Percentiles rank a stretch among this genome's conserved stretches.
phyloP scores from a whole-genome alignment of 768 basidiomycete species.

The Dioszegia hungarica region DNA sequence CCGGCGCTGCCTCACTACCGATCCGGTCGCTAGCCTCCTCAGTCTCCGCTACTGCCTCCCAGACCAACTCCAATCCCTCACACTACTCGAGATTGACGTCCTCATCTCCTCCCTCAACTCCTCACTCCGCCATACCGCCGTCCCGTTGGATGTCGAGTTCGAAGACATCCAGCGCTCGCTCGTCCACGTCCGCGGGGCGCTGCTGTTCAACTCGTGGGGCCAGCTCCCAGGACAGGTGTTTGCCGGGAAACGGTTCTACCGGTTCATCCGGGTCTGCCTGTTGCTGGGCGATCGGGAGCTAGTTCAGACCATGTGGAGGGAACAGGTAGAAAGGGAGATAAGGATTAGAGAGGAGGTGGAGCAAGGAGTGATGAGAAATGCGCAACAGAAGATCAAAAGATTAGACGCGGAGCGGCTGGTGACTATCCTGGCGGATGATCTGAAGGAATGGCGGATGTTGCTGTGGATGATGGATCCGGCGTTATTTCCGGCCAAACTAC shows the following conservation, averaged over 20 bases:
- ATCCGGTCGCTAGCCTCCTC: constrained; percentile 1
- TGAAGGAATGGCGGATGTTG: constrained; percentile 7
- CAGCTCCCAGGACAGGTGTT: background rate
- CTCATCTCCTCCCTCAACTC: background rate
- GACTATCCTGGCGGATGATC: background rate
- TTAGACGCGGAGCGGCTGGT: background rate
- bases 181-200: background rate
- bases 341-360: background rate
- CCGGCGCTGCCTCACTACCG: background rate
- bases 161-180: background rate
- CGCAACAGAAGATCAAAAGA: background rate
- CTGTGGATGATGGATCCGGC: background rate
- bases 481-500: background rate
- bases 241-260: background rate
- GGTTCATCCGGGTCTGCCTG: background rate
- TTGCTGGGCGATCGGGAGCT: constrained; percentile 1
- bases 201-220: background rate
- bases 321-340: background rate
- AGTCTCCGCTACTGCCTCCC: background rate
- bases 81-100: background rate
- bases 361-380: background rate
- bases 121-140: background rate
- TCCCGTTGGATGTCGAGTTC: background rate
- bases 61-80: background rate
- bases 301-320: background rate